Evolutionary conservation across 768 basidiomycete genomes (phyloP).

Genomic region (Boletellus ananas): DNA sequence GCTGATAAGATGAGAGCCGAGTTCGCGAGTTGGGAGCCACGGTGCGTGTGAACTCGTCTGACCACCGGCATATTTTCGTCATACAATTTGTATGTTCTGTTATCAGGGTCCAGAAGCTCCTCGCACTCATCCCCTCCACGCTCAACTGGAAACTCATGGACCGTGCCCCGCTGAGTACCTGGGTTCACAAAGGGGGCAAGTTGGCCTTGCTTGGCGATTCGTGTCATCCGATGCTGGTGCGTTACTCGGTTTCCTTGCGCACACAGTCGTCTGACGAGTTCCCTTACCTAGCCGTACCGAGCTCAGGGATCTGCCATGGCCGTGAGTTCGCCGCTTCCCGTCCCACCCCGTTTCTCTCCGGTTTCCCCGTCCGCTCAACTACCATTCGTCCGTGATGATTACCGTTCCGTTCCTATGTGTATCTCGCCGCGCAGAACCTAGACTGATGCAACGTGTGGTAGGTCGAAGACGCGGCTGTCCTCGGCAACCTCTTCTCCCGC

Average conservation of each 20-base stretch:
- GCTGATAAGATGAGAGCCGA: slow-evolving; percentile 45
- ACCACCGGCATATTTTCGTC: slow-evolving; percentile 3
- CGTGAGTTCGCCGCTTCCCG: slow-evolving; percentile 24
- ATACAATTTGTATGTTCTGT: background rate
- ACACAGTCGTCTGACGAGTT: background rate
- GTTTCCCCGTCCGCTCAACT: background rate
- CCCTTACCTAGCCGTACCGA: slow-evolving; percentile 40
- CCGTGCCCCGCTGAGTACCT: slow-evolving; percentile 43
- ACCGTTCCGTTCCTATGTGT: background rate
- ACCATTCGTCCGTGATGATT: background rate
- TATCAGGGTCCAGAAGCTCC: slow-evolving; percentile 43
- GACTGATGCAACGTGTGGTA: slow-evolving; percentile 4
- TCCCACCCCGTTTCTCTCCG: background rate
- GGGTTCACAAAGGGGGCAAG: slow-evolving; percentile 44
- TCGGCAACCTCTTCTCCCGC: slow-evolving; percentile 50
- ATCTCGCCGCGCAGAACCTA: background rate
- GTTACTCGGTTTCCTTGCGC: background rate
- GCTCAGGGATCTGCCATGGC: slow-evolving; percentile 58
- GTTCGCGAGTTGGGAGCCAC: slow-evolving; percentile 47
- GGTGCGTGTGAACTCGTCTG: slow-evolving; percentile 27
- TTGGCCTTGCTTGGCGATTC: slow-evolving; percentile 51
- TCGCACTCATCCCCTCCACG: slow-evolving; percentile 43
- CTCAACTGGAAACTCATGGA: slow-evolving; percentile 49
- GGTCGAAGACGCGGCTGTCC: slow-evolving; percentile 36
- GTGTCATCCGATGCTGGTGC: slow-evolving; percentile 52